Evolutionary conservation across 208 protist species (phyloP).

Genomic region (Angomonas deanei): DNA sequence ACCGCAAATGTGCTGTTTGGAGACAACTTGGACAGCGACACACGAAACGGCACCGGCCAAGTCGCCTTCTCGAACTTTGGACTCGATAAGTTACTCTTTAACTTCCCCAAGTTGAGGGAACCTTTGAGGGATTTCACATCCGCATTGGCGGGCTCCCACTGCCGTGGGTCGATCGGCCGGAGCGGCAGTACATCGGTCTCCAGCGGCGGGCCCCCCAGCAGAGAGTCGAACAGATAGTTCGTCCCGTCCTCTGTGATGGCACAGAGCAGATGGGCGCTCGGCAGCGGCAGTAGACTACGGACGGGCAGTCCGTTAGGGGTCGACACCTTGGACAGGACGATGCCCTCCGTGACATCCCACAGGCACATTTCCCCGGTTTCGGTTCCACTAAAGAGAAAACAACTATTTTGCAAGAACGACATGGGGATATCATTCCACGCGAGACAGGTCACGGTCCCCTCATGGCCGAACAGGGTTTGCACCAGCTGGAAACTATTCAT

Average conservation of each 20-base stretch:
- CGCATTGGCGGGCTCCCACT: background rate
- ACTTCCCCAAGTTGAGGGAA: background rate
- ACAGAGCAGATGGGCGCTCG: slow-evolving; percentile 43
- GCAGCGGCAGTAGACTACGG: slow-evolving; percentile 33
- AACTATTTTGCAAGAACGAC: slow-evolving; percentile 58
- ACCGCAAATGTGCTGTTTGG: slow-evolving; percentile 33
- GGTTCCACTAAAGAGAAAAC: slow-evolving; percentile 66
- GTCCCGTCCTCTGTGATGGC: slow-evolving; percentile 39
- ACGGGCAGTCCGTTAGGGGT: slow-evolving; percentile 37
- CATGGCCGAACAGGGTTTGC: slow-evolving; percentile 65
- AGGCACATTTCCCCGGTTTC: slow-evolving; percentile 37
- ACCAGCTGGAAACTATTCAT: slow-evolving; percentile 75
- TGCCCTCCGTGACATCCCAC: slow-evolving; percentile 72
- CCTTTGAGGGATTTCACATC: background rate
- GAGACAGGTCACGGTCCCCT: slow-evolving; percentile 44
- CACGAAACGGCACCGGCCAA: slow-evolving; percentile 10
- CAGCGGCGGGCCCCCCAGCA: slow-evolving; percentile 35
- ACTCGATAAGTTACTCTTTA: background rate
- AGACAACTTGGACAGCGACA: slow-evolving; percentile 38
- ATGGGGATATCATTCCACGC: slow-evolving; percentile 50
- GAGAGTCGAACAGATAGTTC: slow-evolving; percentile 64
- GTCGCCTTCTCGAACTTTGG: slow-evolving; percentile 1
- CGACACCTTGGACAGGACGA: slow-evolving; percentile 41
- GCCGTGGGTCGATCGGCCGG: background rate
- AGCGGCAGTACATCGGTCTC: slow-evolving; percentile 24